A percentile compares a stretch with the other conserved stretches of the same genome.
Evolutionary conservation across 2,329 filamentous ascomycete species (phyloP).

Genomic region (Chrysosporium keratinophilum): DNA sequence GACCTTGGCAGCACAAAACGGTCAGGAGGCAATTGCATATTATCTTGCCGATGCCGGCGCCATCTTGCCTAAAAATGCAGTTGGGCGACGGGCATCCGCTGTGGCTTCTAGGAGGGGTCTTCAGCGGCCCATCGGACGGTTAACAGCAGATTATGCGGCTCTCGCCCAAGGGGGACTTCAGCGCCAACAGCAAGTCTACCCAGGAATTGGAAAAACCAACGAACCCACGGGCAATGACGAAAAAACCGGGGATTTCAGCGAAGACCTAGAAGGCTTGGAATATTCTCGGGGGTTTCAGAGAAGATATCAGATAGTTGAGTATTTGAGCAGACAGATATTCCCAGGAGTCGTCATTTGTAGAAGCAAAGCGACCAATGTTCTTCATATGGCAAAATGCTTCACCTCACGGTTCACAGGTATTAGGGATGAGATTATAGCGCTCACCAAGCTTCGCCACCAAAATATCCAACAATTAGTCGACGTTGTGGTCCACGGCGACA

Average conservation of each 20-base stretch:
- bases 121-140: background rate
- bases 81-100: background rate
- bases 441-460: background rate
- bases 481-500: background rate
- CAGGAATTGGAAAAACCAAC: background rate
- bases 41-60: background rate
- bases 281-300: background rate
- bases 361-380: background rate
- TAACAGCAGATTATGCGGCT: background rate
- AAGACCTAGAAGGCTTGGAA: background rate
- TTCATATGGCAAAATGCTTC: background rate
- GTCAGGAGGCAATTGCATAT: background rate
- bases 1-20: background rate
- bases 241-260: background rate
- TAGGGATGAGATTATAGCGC: background rate
- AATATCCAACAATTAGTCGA: background rate
- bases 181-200: background rate
- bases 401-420: background rate
- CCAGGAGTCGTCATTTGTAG: background rate
- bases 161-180: background rate
- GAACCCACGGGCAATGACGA: background rate
- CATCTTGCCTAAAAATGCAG: background rate
- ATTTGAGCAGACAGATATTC: background rate
- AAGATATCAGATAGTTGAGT: background rate
- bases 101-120: background rate